phyloP scores from a whole-genome alignment of 2,329 filamentous ascomycete species.

The Talaromyces pinophilus region DNA sequence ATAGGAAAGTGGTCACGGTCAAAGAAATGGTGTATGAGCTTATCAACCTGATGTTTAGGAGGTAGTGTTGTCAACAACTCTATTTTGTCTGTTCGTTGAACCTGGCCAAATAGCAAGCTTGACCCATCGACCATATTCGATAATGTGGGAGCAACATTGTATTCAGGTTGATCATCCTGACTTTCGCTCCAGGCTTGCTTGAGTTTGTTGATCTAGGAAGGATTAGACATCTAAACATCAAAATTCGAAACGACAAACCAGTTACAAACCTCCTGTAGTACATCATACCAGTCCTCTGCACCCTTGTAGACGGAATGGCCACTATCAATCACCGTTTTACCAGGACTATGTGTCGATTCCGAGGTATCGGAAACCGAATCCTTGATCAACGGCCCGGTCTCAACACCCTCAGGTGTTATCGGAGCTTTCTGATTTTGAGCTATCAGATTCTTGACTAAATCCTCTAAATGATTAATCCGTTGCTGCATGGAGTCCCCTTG shows the following conservation, averaged over 20 bases:
- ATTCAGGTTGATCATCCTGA: conserved; percentile 18
- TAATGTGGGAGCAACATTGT: conserved; percentile 4
- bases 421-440: not conserved
- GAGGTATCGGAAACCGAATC: conserved; percentile 4
- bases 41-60: conserved; percentile 58
- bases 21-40: conserved; percentile 20
- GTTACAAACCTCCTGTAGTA: conserved; percentile 19
- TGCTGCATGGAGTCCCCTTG: conserved; percentile 90
- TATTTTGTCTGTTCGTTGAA: conserved; percentile 67
- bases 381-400: not conserved
- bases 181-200: conserved; percentile 22
- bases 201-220: conserved; percentile 20
- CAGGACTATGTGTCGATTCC: conserved; percentile 10
- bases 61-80: conserved; percentile 82
- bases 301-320: conserved; percentile 22
- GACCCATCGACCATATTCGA: conserved; percentile 59
- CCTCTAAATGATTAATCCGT: conserved; percentile 91
- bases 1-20: conserved; percentile 20
- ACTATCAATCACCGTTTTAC: conserved; percentile 21
- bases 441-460: conserved; percentile 85
- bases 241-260: not conserved
- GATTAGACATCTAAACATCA: not conserved
- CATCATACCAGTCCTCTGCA: conserved; percentile 23
- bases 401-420: not conserved
- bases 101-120: conserved; percentile 75